Conservation (phyloP, 345 rosid species). For the Ailanthus altissimus region DNA sequence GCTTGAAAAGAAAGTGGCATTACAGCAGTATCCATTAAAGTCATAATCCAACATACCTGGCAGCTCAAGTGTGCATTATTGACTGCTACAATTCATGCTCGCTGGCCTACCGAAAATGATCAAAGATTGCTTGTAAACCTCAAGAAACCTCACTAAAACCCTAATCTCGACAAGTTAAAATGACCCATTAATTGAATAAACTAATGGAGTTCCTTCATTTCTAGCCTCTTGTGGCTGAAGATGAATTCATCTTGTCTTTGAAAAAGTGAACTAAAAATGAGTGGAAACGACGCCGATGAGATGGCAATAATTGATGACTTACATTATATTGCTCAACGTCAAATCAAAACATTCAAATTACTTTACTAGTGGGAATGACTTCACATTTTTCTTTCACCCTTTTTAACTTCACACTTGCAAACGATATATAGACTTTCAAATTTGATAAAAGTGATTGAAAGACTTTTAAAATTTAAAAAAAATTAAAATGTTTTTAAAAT, state of each 20-base stretch:
- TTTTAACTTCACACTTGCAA: too few species aligned
- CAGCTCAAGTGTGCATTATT: not conserved
- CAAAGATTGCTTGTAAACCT: constrained; percentile 6
- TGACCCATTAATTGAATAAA: not conserved
- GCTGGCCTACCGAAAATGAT: constrained; percentile 19
- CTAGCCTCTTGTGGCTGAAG: constrained; percentile 24
- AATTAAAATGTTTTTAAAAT: too few species aligned
- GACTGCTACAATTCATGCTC: not conserved
- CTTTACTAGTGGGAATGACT: not conserved
- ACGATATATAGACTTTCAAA: too few species aligned
- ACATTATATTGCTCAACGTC: not conserved
- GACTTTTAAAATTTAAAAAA: too few species aligned
- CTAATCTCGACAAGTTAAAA: not conserved
- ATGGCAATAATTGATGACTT: constrained; percentile 24
- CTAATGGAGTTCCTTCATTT: constrained; percentile 13
- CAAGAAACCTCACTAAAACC: constrained; percentile 16
- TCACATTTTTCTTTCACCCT: not conserved
- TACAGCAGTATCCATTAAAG: constrained; percentile 30
- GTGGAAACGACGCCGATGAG: constrained; percentile 20
- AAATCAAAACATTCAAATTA: constrained; percentile 24
- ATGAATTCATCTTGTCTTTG: not conserved
- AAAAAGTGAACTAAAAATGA: not conserved
- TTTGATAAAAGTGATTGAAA: too few species aligned
- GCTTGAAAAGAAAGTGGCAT: constrained; percentile 20
- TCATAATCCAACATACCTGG: not conserved